Base-by-base conservation (phyloP, 441 rosid genomes). In the Erysimum cheiri region DNA sequence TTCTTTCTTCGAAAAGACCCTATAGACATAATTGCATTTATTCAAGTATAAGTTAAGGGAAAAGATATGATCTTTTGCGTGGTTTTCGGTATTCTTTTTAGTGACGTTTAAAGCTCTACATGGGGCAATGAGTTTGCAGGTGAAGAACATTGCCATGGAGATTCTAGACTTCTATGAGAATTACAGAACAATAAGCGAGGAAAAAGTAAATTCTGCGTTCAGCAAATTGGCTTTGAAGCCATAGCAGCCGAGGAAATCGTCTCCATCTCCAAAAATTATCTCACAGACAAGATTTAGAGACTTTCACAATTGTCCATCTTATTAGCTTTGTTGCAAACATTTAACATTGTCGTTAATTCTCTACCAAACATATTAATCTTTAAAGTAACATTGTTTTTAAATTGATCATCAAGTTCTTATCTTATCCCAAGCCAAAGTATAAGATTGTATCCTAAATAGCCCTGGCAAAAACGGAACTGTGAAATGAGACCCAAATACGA, bases 111-210 rank as follows among this genome's bases (percentile, higher is more conserved):
- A 35, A 56, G n/a, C 60, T 56, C 0, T 48, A 22, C 41, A 28
- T 8, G 50, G 50, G 53, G 3, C 29, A 33, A 7, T 60, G 32
- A 13, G 11, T 69, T 22, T 76, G 62, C 81, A 93, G 98, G 93
- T 93, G 68, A 93, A 93, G 79, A 93, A 85, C 73, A 93, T 93
- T 46, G 83, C 96, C 10, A 85, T 87, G 92, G 97, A 90, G 84
- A 88, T 93, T 61, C 67, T 93, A 56, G 96, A 90, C 64, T 93
- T 88, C 75, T 93, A 90, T 54, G 98, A 93, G 74, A 82, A 83
- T 75, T 81, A 82, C 68, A 82, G 81, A 73, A 64, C 73, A 58
- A 75, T 74, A 55, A 11, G 88, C 1, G 97, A 90, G 0, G 93
- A 87, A 54, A 88, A 82, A 75, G 64, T 84, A 41, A 78, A 29